phyloP scores from a whole-genome alignment of 208 protist genomes.

The Naegleria fowleri region DNA sequence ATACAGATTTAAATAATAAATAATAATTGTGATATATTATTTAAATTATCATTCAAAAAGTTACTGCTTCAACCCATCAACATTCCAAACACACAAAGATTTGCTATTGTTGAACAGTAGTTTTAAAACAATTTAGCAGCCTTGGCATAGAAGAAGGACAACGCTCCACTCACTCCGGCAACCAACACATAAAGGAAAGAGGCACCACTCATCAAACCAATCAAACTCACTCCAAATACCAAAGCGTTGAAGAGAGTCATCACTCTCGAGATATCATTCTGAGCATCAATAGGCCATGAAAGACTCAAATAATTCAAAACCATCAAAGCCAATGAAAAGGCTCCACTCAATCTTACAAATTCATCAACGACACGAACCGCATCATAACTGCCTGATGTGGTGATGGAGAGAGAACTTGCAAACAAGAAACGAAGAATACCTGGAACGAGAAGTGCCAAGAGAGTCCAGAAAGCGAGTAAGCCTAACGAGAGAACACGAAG shows the following conservation, averaged over 20 bases:
- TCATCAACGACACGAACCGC: background rate
- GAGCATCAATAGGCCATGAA: background rate
- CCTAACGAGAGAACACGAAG: background rate
- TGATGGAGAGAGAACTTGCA: slow-evolving; percentile 74
- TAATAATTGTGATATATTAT: too few species aligned
- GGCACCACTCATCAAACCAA: background rate
- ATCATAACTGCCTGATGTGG: background rate
- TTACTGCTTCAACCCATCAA: too few species aligned
- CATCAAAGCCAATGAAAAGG: background rate
- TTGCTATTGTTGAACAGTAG: too few species aligned
- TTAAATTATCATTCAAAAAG: too few species aligned
- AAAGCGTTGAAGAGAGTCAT: background rate
- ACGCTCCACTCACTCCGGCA: background rate
- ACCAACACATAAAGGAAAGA: background rate
- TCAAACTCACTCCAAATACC: background rate
- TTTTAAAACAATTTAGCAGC: background rate
- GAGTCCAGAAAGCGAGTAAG: background rate
- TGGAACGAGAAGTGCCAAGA: background rate
- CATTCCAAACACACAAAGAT: too few species aligned
- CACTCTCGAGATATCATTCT: background rate
- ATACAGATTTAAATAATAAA: too few species aligned
- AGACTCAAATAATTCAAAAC: background rate
- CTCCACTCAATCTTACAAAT: background rate
- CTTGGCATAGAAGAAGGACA: background rate
- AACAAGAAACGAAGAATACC: slow-evolving; percentile 38